Conservation (phyloP, 768 basidiomycete genomes). For the Hygrocybe coccinea region DNA sequence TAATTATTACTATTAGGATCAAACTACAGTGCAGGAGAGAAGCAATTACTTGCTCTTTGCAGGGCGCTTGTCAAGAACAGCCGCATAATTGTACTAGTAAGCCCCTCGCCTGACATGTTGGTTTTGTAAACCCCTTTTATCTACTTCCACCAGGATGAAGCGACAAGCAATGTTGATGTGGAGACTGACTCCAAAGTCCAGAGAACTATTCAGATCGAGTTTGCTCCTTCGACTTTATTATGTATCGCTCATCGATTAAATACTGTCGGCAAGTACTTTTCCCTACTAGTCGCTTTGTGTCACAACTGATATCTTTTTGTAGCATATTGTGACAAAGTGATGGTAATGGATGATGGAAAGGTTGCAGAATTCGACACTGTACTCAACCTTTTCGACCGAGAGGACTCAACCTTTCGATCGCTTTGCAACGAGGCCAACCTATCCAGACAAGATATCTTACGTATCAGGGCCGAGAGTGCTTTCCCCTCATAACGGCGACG, state of each 20-base stretch:
- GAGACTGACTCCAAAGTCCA: conserved; percentile 61
- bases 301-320: conserved; percentile 7
- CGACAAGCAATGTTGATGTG: conserved; percentile 56
- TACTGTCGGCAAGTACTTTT: conserved; percentile 43
- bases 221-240: conserved; percentile 41
- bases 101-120: conserved; percentile 16
- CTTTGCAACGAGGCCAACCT: conserved; percentile 65
- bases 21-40: conserved; percentile 66
- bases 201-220: conserved; percentile 30
- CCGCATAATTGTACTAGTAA: conserved; percentile 51
- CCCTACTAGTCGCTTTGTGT: neutral
- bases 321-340: conserved; percentile 63
- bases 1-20: conserved; percentile 33
- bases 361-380: conserved; percentile 76
- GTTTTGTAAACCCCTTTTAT: neutral
- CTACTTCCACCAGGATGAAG: conserved; percentile 46
- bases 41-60: conserved; percentile 58
- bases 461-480: too few species aligned
- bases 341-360: conserved; percentile 67
- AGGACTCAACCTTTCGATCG: conserved; percentile 62
- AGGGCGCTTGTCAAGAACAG: conserved; percentile 60
- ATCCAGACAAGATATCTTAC: conserved; percentile 50
- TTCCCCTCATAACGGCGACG: too few species aligned
- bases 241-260: conserved; percentile 58
- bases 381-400: conserved; percentile 54